Percentiles rank a stretch among this genome's conserved stretches.
Evolutionary conservation across 2,329 filamentous ascomycete species (phyloP).

Genomic region (Fusarium staphyleae): DNA sequence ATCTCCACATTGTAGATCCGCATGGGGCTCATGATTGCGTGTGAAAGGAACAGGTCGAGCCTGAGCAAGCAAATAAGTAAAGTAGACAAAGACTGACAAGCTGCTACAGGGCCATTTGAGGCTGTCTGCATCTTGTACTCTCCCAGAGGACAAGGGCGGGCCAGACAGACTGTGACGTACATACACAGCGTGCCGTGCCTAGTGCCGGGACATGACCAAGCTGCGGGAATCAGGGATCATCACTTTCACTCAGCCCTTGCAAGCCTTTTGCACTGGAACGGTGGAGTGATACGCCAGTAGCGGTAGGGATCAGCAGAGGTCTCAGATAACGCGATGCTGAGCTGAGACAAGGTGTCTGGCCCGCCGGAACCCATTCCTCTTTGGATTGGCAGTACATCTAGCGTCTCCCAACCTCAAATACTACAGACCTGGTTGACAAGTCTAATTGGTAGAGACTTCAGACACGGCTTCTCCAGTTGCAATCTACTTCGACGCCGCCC

Average conservation of each 20-base stretch:
- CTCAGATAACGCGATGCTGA: background rate
- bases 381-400: background rate
- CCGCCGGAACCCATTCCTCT: background rate
- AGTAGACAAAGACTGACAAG: too few species aligned
- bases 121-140: background rate
- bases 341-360: slow-evolving; percentile 6
- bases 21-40: background rate
- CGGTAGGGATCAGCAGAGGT: slow-evolving; percentile 2
- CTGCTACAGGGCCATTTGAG: background rate
- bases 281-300: background rate
- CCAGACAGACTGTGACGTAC: background rate
- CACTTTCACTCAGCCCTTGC: too few species aligned
- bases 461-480: slow-evolving; percentile 10
- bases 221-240: background rate
- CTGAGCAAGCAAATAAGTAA: background rate
- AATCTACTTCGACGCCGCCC: background rate
- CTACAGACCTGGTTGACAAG: background rate
- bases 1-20: slow-evolving; percentile 8
- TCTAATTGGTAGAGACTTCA: background rate
- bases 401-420: background rate
- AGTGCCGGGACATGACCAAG: background rate
- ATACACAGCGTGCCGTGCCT: background rate
- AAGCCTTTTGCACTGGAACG: background rate
- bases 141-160: background rate
- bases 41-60: background rate